Conservation (phyloP, 2,329 filamentous ascomycete species). For the Alternaria panax region DNA sequence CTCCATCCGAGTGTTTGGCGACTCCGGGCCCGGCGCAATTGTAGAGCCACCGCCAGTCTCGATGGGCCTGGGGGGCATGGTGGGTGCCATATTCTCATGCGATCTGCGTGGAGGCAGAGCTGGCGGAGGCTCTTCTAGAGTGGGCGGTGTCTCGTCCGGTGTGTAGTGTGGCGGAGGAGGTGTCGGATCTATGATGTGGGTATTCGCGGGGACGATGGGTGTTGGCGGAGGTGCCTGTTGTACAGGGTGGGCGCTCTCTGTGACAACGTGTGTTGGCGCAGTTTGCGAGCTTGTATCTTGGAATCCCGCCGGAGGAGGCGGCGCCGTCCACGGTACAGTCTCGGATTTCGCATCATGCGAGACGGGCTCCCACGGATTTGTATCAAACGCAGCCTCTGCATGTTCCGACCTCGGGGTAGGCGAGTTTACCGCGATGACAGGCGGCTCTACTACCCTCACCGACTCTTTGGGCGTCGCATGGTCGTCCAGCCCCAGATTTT, state of each 20-base stretch:
- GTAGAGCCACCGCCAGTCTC: constrained; percentile 29
- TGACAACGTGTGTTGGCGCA: background rate
- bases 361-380: constrained; percentile 39
- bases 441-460: constrained; percentile 33
- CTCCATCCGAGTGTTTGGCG: constrained; percentile 51
- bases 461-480: constrained; percentile 19
- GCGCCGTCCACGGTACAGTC: background rate
- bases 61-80: constrained; percentile 46
- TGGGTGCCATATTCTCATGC: constrained; percentile 43
- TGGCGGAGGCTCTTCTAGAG: constrained; percentile 39
- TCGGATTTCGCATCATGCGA: background rate
- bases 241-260: constrained; percentile 11
- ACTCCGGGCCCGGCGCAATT: constrained; percentile 43
- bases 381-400: constrained; percentile 32
- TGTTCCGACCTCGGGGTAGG: constrained; percentile 29
- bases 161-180: constrained; percentile 12
- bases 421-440: constrained; percentile 37
- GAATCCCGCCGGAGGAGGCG: background rate
- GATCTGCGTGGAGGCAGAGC: constrained; percentile 42
- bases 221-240: constrained; percentile 33
- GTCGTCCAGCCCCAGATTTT: constrained; percentile 46
- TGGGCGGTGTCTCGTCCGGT: constrained; percentile 6
- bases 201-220: constrained; percentile 36
- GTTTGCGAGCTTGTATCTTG: background rate
- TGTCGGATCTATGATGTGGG: constrained; percentile 31